Base-by-base conservation (phyloP, 495 filamentous ascomycete species). In the Sordaria brevicollis region DNA sequence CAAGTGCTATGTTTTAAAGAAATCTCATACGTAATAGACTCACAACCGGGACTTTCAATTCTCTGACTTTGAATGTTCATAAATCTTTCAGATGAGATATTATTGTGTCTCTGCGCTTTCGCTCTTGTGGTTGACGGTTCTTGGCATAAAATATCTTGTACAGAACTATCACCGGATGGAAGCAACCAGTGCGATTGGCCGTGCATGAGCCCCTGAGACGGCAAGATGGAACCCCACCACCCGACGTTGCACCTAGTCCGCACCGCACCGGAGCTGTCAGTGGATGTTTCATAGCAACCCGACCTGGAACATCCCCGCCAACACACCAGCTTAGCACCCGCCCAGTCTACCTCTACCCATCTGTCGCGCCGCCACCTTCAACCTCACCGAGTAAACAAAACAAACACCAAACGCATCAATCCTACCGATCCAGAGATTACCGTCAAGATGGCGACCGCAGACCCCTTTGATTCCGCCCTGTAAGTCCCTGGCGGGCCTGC, bases 391-490 rank as follows among this genome's bases (percentile, higher is more conserved):
- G 39, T 43, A 34, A 65, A 33, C 35, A 21, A 29, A 37, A 54
- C 17, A 68, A 29, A 65, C 10, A 66, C 10, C 37, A 35, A 21
- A 5, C 35, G n/a, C 35, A 38, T 11, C 49, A 70, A 10, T n/a
- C 39, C 35, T 19, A 35, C 21, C 67, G 15, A 35, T 5, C 67
- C 21, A 41, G 29, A 36, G 11, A 21, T 17, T 34, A 57, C 11
- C 62, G 29, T 70, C 38, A 82, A 74, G 67, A 88, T 84, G 83
- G 75, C 81, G 65, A 57, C 76, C 19, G 80, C 75, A 76, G 88
- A 89, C 77, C 88, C 89, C 2, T 92, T 93, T 70, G 89, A 94
- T 78, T 93, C 89, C 74, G 91, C 92, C 39, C 91, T 94, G 92
- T 93, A 87, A 81, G 88, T 75, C 21, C 19, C 21, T 68, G 43